phyloP scores from a whole-genome alignment of 169 alveolate species.

The Plasmodium vivax region DNA sequence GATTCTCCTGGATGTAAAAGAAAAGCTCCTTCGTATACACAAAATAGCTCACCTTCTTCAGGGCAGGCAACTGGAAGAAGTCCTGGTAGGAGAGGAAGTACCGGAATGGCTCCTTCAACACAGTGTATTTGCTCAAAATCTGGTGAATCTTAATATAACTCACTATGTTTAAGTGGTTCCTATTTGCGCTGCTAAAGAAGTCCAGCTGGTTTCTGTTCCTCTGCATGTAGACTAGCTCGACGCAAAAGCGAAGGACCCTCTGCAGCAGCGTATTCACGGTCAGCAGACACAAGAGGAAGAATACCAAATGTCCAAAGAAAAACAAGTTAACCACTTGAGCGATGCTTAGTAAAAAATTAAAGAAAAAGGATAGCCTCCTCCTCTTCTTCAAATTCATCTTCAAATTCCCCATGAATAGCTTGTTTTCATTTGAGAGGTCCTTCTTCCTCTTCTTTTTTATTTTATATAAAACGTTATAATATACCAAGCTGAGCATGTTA shows the following conservation, averaged over 20 bases:
- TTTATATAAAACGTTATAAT: constrained; percentile 27
- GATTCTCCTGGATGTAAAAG: constrained; percentile 48
- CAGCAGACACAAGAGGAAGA: constrained; percentile 9
- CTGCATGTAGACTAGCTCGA: constrained; percentile 38
- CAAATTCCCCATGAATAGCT: constrained; percentile 26
- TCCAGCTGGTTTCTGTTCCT: constrained; percentile 6
- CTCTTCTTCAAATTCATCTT: constrained; percentile 16
- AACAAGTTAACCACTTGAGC: constrained; percentile 26
- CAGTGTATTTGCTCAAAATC: constrained; percentile 18
- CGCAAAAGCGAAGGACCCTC: neutral
- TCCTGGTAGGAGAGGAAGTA: constrained; percentile 41
- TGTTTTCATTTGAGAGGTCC: constrained; percentile 26
- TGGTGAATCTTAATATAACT: constrained; percentile 49
- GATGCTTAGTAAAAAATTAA: constrained; percentile 24
- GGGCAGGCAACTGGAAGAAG: neutral
- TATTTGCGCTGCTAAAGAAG: constrained; percentile 16
- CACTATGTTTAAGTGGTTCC: constrained; percentile 27
- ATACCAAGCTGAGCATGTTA: constrained; percentile 3
- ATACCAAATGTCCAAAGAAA: constrained; percentile 43
- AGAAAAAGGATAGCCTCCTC: constrained; percentile 24
- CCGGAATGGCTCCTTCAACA: constrained; percentile 39
- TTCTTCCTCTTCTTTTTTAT: constrained; percentile 21
- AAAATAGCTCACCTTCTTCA: constrained; percentile 30
- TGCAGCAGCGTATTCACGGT: constrained; percentile 27
- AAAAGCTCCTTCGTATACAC: constrained; percentile 57